Evolutionary conservation across 208 protist species (phyloP), one percentile per base, ranked within the genome.

Genomic region (Jaenimonas drosophilae): DNA sequence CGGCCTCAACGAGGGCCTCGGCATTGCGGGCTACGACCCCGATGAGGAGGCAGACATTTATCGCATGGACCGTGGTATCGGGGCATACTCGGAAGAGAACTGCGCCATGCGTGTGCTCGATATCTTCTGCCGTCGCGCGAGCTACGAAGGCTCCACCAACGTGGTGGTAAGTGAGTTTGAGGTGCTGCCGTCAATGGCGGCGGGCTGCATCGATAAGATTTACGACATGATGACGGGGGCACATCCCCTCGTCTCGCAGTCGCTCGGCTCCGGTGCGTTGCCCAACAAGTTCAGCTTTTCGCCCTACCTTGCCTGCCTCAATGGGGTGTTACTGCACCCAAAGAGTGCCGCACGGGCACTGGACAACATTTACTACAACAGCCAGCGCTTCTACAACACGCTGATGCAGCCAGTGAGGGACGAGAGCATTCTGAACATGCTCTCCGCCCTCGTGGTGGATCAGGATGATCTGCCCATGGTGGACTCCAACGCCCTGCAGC

Each of bases 131-230:
- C 59, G 50, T 12, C 64, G 63, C 2, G 58, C 68, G 4, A 69
- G 56, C n/a, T 51, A 54, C 16, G 76, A 89, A 50, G 50, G 49
- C 31, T 73, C 68, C 19, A 45, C 57, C 23, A 78, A 85, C 44
- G 65, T 84, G 7, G 70, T 94, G 2, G 73, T 88, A 19, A 53
- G 69, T 0, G 80, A 94, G 53, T 90, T 82, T 40, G 66, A 80
- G 29, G 70, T 94, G 23, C 54, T 78, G 42, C 85, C 85, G 3
- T 71, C 75, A 11, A 72, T 83, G 32, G 77, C 73, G 23, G 79
- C 81, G 11, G 49, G 63, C 29, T 89, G 78, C 55, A 67, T 88
- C 26, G 71, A 84, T 36, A 70, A 68, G 44, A 16, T 80, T 0
- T 83, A 76, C 54, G 68, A 78, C n/a, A 21, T 90, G 14, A 70